Evolutionary conservation across 768 basidiomycete species (phyloP).

Genomic region (Artomyces pyxidatus): DNA sequence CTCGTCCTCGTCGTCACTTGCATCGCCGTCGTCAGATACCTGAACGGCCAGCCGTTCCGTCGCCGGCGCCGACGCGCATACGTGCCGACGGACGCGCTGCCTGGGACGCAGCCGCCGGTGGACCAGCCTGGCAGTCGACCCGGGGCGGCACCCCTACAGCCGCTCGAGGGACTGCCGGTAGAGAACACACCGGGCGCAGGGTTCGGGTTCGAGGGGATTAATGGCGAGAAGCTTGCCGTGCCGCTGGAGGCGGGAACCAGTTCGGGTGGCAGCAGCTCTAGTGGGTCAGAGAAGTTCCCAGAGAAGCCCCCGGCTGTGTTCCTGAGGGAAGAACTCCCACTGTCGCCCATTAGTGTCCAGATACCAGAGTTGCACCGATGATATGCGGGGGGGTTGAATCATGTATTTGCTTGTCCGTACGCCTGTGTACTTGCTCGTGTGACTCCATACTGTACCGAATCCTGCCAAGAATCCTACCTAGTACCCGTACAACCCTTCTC

Average conservation of each 20-base stretch:
- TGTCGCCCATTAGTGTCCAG: not conserved
- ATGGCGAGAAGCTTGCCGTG: not conserved
- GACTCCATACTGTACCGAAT: not conserved
- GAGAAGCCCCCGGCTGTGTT: constrained; percentile 1
- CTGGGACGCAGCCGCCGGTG: not conserved
- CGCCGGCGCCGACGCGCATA: not conserved
- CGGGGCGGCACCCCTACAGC: not conserved
- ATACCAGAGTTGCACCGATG: not conserved
- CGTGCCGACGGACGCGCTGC: not conserved
- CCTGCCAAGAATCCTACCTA: no score
- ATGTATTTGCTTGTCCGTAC: not conserved
- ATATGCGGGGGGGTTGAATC: not conserved
- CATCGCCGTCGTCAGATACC: constrained; percentile 9
- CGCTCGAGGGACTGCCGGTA: constrained; percentile 1
- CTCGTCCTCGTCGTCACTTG: constrained; percentile 3
- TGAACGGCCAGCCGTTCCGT: constrained; percentile 4
- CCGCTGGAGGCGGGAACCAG: not conserved
- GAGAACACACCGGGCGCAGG: not conserved
- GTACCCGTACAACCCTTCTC: no score
- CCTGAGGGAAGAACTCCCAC: not conserved
- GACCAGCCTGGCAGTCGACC: not conserved
- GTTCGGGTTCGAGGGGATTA: not conserved
- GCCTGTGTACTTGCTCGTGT: no score
- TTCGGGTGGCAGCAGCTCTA: not conserved
- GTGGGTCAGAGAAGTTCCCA: not conserved